Evolutionary conservation across 2,329 filamentous ascomycete species (phyloP), one percentile per base, ranked within the genome.

Genomic region (Gaeumannomyces tritici): DNA sequence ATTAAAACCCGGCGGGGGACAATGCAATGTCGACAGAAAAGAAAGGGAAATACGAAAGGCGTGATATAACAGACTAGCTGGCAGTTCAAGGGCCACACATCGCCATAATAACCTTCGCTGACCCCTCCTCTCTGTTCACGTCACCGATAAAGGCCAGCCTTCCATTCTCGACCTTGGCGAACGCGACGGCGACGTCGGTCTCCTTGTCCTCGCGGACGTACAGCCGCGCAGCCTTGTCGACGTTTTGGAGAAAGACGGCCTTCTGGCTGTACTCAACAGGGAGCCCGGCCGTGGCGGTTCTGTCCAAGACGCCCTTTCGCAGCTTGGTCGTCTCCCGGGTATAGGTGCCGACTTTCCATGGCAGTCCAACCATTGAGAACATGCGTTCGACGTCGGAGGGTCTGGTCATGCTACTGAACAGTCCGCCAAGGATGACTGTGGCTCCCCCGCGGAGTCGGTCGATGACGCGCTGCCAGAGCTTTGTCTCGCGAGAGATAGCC

Each of bases 141-240:
- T 72, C 70, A 51, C 70, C 70, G 55, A 72, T 62, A 64, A 72
- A 72, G 28, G 70, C 70, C 29, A 73, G 64, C 47, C 56, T 65
- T 33, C 70, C 69, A 11, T 56, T 60, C 15, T 67, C 70, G 56
- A 73, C 68, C 35, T 63, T 65, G 1, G 67, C 62, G 57, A 69
- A 68, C 31, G 59, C 69, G 27, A 70, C 67, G 2, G 70, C 66
- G 11, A 64, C 65, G 64, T 69, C 64, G 11, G 31, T 54, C 0
- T 60, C 55, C 9, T 24, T 61, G 7, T 47, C 60, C 2, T 56
- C 42, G 2, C 15, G 29, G 18, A 62, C 63, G 55, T 70, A 72
- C 68, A 69, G 70, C 47, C 62, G 64, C 28, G 65, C 67, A 3
- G 68, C 62, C 58, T 24, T 47, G 55, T 63, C 63, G 33, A 70